These are phyloP conservation scores for Erythrophleum ivorense DNA, from an alignment of 331 rosid species.

Conservation along the genomic window DNA sequence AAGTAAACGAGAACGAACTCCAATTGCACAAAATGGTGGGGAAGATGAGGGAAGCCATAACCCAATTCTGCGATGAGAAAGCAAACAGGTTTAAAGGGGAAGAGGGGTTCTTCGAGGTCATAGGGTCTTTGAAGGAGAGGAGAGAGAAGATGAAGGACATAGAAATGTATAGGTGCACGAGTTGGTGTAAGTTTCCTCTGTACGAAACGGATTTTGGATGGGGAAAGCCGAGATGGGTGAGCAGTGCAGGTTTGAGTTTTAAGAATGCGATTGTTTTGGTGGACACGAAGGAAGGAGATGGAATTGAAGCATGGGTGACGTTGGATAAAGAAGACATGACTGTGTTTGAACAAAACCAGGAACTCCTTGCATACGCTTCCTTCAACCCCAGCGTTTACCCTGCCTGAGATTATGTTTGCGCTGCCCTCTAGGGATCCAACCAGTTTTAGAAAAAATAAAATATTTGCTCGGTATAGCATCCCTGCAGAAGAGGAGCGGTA, in stretches of 20 bases:
- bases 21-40: slow-evolving; percentile 10
- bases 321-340: not conserved
- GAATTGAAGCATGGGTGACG: slow-evolving; percentile 24
- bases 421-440: too few species aligned
- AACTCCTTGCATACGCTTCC: slow-evolving; percentile 22
- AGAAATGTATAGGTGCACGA: not conserved
- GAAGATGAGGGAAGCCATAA: not conserved
- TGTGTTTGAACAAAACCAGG: not conserved
- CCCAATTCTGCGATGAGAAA: not conserved
- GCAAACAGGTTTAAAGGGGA: not conserved
- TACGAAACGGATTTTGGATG: slow-evolving; percentile 1
- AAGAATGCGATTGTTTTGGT: slow-evolving; percentile 11
- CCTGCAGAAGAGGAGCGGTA: too few species aligned
- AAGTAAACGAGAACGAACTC: not conserved
- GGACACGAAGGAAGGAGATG: slow-evolving; percentile 8
- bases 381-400: slow-evolving; percentile 10
- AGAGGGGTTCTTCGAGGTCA: not conserved
- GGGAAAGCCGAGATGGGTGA: slow-evolving; percentile 29
- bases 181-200: slow-evolving; percentile 6
- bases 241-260: not conserved
- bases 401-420: too few species aligned
- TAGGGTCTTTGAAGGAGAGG: not conserved
- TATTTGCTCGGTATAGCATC: too few species aligned
- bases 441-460: too few species aligned
- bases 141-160: not conserved